phyloP scores from a whole-genome alignment of 208 protist species.

The Trichomonas vaginalis region DNA sequence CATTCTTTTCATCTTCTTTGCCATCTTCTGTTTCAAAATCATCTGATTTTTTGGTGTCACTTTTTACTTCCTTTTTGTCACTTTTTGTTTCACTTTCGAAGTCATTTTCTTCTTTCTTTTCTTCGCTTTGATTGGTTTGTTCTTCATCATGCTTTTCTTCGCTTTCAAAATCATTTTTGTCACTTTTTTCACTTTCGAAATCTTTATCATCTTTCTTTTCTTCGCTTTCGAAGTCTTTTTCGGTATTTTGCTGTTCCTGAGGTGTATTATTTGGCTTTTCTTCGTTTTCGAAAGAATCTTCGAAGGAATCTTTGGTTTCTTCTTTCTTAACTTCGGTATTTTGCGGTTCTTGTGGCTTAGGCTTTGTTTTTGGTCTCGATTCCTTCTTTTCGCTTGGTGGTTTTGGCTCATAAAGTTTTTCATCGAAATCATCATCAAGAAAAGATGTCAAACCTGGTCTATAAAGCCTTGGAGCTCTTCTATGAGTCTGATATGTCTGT shows the following conservation, averaged over 20 bases:
- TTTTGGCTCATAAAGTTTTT: neutral
- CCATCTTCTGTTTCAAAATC: neutral
- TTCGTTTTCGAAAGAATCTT: neutral
- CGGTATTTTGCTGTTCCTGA: neutral
- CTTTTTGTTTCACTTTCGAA: neutral
- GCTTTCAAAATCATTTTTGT: neutral
- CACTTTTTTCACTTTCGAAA: neutral
- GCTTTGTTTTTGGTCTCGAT: neutral
- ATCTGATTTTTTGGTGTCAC: neutral
- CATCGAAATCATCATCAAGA: neutral
- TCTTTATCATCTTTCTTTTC: neutral
- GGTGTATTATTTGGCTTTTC: neutral
- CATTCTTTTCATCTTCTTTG: neutral
- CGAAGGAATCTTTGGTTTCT: neutral
- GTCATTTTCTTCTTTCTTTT: neutral
- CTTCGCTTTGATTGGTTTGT: neutral
- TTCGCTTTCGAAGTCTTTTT: neutral
- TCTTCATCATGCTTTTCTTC: neutral
- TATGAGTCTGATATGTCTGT: neutral
- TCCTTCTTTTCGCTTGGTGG: neutral
- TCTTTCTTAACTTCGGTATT: neutral
- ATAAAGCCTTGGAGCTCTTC: neutral
- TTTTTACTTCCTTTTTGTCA: neutral
- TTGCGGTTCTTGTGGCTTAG: neutral
- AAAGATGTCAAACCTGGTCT: neutral